Percentiles rank a stretch among this genome's conserved stretches.
Conservation (phyloP, 345 rosid species). For the Anacardium occidentale region DNA sequence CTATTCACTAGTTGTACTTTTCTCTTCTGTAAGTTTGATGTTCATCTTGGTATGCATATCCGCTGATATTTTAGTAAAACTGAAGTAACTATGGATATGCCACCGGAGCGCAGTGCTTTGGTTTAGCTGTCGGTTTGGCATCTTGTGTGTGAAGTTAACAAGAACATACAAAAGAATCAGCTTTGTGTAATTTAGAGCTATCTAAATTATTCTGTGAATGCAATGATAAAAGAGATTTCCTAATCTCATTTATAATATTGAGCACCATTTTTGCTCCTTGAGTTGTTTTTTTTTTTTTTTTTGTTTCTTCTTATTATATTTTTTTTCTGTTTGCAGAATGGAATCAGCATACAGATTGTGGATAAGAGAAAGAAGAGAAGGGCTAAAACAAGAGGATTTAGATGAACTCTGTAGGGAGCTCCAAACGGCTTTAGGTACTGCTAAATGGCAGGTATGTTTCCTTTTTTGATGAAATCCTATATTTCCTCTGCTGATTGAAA, state of each 20-base stretch:
- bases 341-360: constrained; percentile 76
- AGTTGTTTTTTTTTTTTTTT: background rate
- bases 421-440: constrained; percentile 81
- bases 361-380: constrained; percentile 56
- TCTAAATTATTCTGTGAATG: background rate
- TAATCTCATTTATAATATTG: background rate
- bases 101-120: background rate
- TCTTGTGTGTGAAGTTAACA: background rate
- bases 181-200: background rate
- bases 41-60: no score
- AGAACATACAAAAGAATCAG: background rate
- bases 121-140: background rate
- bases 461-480: background rate
- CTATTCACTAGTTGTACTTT: no score
- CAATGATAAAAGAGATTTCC: background rate
- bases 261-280: background rate
- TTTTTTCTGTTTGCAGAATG: constrained; percentile 54
- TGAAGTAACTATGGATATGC: background rate
- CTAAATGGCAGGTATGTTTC: constrained; percentile 83
- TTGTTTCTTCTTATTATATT: no score
- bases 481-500: background rate
- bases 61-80: no score
- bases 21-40: no score
- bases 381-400: constrained; percentile 34
- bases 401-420: constrained; percentile 62